Conservation (phyloP, 2,329 filamentous ascomycete species). For the Didymellaceae sp. region DNA sequence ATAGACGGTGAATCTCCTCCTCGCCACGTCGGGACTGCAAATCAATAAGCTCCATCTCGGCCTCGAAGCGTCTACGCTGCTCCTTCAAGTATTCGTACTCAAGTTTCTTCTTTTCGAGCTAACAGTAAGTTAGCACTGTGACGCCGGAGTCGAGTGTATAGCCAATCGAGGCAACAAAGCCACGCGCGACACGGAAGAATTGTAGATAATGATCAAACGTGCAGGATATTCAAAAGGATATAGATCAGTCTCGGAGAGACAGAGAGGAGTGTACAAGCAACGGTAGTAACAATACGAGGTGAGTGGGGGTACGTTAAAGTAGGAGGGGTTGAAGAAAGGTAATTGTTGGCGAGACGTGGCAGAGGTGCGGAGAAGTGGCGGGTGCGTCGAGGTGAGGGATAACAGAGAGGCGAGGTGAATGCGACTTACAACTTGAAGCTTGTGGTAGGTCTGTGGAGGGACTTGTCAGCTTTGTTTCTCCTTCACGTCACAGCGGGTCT, state of each 20-base stretch:
- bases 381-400: slow-evolving; percentile 22
- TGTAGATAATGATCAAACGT: slow-evolving; percentile 19
- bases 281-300: slow-evolving; percentile 21
- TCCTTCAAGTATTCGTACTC: slow-evolving; percentile 92
- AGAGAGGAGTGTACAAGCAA: slow-evolving; percentile 24
- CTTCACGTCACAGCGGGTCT: slow-evolving; percentile 26
- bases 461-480: slow-evolving; percentile 36
- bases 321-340: no score
- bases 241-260: slow-evolving; percentile 21
- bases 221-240: slow-evolving; percentile 13
- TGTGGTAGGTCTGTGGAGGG: slow-evolving; percentile 65
- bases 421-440: slow-evolving; percentile 74
- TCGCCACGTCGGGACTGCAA: slow-evolving; percentile 83
- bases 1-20: slow-evolving; percentile 82
- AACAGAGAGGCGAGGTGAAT: slow-evolving; percentile 31
- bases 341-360: no score
- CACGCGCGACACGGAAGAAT: slow-evolving; percentile 12
- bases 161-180: slow-evolving; percentile 24
- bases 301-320: neutral
- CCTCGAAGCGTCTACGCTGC: slow-evolving; percentile 87
- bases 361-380: no score
- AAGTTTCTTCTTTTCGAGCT: slow-evolving; percentile 93
- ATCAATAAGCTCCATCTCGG: slow-evolving; percentile 89
- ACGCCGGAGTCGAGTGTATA: slow-evolving; percentile 22
- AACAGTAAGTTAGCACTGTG: slow-evolving; percentile 37